phyloP scores from a whole-genome alignment of 306 rosid genomes.

The Medicago truncatula region MtrunA17r5.0-ANR NC_053049.1:31874001-31874500 shows the following conservation, averaged over 20 bases:
- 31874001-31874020: conserved; percentile 46
- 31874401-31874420: too few species aligned
- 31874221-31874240: neutral
- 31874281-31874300: too few species aligned
- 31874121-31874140: neutral
- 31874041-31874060: conserved; percentile 42
- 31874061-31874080: conserved; percentile 37
- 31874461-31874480: too few species aligned
- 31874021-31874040: conserved; percentile 43
- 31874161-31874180: neutral
- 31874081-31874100: conserved; percentile 7
- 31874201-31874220: neutral
- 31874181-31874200: neutral
- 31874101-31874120: conserved; percentile 9
- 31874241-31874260: neutral
- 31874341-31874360: too few species aligned
- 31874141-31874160: conserved; percentile 19
- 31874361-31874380: too few species aligned
- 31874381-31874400: too few species aligned
- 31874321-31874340: too few species aligned
- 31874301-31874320: too few species aligned
- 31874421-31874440: too few species aligned
- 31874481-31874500: too few species aligned
- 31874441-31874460: too few species aligned
- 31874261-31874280: neutral